A percentile compares a stretch with the other conserved stretches of the same genome.
Conservation (phyloP, 1,284 basidiomycete species). For the Microbotryomycetes sp. region DNA sequence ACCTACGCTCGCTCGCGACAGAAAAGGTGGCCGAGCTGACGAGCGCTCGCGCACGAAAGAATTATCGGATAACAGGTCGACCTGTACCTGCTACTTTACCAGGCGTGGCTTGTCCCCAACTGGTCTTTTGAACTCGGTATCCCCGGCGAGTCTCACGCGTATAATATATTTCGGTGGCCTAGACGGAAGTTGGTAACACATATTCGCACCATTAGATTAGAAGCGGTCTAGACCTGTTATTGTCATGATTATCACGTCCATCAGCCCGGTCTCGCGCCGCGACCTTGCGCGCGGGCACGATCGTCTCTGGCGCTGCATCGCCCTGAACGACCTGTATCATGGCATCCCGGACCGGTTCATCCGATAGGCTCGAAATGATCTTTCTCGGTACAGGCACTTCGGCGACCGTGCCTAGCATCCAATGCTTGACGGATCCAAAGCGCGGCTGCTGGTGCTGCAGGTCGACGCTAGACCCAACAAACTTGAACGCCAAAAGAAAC, state of each 20-base stretch:
- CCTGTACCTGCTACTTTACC: conserved; percentile 4
- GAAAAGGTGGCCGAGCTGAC: not conserved
- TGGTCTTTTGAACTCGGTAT: conserved; percentile 8
- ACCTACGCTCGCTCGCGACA: not conserved
- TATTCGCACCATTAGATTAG: too few relatives aligned
- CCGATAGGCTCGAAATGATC: conserved; percentile 12
- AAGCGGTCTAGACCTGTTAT: too few relatives aligned
- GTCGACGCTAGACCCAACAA: conserved; percentile 18
- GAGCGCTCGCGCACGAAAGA: conserved; percentile 5
- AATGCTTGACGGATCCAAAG: conserved; percentile 30
- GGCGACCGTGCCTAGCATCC: conserved; percentile 26
- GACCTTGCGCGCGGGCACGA: too few relatives aligned
- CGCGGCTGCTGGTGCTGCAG: conserved; percentile 33
- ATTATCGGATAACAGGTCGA: conserved; percentile 5
- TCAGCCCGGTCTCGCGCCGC: too few relatives aligned
- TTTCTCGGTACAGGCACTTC: conserved; percentile 34
- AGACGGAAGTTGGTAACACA: too few relatives aligned
- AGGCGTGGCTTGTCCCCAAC: conserved; percentile 24
- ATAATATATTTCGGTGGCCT: too few relatives aligned
- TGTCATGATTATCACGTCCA: too few relatives aligned
- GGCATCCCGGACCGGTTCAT: not conserved
- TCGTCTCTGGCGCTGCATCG: not conserved
- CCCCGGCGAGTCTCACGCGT: too few relatives aligned
- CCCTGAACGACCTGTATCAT: not conserved
- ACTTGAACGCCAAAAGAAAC: conserved; percentile 60